phyloP scores from a whole-genome alignment of 176 grass and related monocot genomes.

The Musa beccarii region DNA sequence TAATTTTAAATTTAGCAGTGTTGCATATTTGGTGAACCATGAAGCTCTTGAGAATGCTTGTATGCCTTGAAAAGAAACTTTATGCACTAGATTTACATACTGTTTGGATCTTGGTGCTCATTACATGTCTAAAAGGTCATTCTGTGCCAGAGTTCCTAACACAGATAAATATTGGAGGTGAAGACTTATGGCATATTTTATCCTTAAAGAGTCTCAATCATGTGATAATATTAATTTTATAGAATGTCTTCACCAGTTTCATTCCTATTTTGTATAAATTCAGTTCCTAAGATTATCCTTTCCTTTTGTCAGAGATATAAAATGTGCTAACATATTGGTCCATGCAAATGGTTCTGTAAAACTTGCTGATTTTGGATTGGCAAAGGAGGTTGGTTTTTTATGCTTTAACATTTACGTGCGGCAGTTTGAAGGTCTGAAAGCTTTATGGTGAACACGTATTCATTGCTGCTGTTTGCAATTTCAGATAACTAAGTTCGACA shows the following conservation, averaged over 20 bases:
- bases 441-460: background rate
- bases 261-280: background rate
- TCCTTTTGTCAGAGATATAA: slow-evolving; percentile 72
- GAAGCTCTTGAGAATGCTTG: too few species aligned
- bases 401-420: background rate
- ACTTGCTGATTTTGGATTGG: slow-evolving; percentile 96
- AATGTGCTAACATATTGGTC: slow-evolving; percentile 97
- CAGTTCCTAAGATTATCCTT: slow-evolving; percentile 11
- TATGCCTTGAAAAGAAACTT: too few species aligned
- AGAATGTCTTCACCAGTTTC: background rate
- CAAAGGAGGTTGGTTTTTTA: slow-evolving; percentile 70
- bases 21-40: too few species aligned
- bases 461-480: background rate
- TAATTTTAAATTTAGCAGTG: too few species aligned
- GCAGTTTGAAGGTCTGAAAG: background rate
- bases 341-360: slow-evolving; percentile 98
- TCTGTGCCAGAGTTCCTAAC: too few species aligned
- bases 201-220: too few species aligned
- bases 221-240: too few species aligned
- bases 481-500: slow-evolving; percentile 60
- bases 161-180: too few species aligned
- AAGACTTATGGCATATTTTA: too few species aligned
- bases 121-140: too few species aligned
- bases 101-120: too few species aligned
- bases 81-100: too few species aligned